Percentiles rank a stretch among this genome's conserved stretches.
Conservation (phyloP, 306 rosid genomes). For the Cucumis cinereus region DNA sequence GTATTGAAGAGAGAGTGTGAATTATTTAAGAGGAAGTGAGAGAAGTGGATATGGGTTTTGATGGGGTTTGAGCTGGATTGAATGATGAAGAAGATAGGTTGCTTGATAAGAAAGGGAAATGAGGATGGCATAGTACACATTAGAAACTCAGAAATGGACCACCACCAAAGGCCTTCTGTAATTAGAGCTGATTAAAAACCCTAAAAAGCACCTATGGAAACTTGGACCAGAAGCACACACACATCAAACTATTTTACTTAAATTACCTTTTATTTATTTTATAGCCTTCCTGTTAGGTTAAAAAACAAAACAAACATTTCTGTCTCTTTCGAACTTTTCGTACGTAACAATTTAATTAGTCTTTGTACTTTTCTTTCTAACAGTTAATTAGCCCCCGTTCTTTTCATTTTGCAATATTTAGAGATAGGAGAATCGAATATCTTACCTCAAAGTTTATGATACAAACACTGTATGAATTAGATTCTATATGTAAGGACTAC, state of each 20-base stretch:
- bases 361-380: no score
- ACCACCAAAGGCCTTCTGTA: slow-evolving; percentile 57
- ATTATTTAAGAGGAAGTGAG: background rate
- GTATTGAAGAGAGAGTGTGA: background rate
- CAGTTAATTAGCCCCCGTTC: no score
- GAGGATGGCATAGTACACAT: slow-evolving; percentile 32
- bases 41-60: background rate
- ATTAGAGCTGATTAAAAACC: slow-evolving; percentile 16
- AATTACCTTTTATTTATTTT: background rate
- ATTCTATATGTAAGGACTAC: no score
- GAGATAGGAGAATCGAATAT: no score
- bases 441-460: no score
- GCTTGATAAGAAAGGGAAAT: slow-evolving; percentile 85
- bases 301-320: no score
- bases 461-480: no score
- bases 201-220: slow-evolving; percentile 11
- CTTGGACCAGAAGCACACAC: slow-evolving; percentile 37
- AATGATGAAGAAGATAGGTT: slow-evolving; percentile 41
- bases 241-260: background rate
- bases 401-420: no score
- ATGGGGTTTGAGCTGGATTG: slow-evolving; percentile 26
- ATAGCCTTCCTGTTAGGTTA: no score
- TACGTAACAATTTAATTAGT: no score
- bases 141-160: slow-evolving; percentile 38
- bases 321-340: no score